Conservation (phyloP, 2,329 filamentous ascomycete species). For the Annulohypoxylon truncatum region DNA sequence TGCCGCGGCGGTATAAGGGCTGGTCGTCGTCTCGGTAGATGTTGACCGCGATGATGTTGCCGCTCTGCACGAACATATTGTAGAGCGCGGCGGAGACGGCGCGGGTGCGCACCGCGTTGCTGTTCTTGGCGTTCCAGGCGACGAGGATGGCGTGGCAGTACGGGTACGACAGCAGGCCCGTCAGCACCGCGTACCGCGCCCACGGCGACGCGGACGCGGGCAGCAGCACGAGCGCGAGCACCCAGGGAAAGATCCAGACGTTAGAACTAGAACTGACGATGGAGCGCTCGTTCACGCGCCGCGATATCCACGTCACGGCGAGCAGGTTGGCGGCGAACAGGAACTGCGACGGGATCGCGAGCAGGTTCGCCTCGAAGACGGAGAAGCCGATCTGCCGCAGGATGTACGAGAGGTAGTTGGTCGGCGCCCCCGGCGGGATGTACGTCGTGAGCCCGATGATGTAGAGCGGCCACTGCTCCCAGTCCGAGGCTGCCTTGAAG, state of each 20-base stretch:
- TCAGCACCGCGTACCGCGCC: slow-evolving; percentile 56
- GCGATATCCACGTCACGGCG: slow-evolving; percentile 40
- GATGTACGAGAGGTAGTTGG: slow-evolving; percentile 69
- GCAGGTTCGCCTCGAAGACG: slow-evolving; percentile 71
- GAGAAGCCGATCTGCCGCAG: slow-evolving; percentile 68
- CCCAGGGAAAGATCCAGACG: slow-evolving; percentile 63
- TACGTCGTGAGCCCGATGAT: slow-evolving; percentile 51
- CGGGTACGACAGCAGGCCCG: slow-evolving; percentile 59
- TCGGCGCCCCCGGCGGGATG: slow-evolving; percentile 62
- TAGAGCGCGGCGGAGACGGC: slow-evolving; percentile 61
- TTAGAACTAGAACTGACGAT: slow-evolving; percentile 60
- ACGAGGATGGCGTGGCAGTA: slow-evolving; percentile 62
- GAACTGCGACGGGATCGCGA: slow-evolving; percentile 68
- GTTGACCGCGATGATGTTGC: slow-evolving; percentile 58
- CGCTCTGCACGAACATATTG: slow-evolving; percentile 61
- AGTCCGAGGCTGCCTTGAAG: slow-evolving; percentile 65
- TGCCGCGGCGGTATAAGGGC: slow-evolving; percentile 63
- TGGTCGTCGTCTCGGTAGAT: slow-evolving; percentile 67
- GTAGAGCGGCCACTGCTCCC: slow-evolving; percentile 56
- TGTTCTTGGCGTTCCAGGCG: slow-evolving; percentile 60
- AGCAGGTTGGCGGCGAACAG: slow-evolving; percentile 57
- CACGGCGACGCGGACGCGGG: slow-evolving; percentile 54
- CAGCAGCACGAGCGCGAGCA: slow-evolving; percentile 58
- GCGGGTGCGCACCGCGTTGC: slow-evolving; percentile 61
- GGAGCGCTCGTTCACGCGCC: slow-evolving; percentile 56